Evolutionary conservation across 371 early-diverging fungal species (phyloP).

Genomic region (Umbelopsis sp.): DNA sequence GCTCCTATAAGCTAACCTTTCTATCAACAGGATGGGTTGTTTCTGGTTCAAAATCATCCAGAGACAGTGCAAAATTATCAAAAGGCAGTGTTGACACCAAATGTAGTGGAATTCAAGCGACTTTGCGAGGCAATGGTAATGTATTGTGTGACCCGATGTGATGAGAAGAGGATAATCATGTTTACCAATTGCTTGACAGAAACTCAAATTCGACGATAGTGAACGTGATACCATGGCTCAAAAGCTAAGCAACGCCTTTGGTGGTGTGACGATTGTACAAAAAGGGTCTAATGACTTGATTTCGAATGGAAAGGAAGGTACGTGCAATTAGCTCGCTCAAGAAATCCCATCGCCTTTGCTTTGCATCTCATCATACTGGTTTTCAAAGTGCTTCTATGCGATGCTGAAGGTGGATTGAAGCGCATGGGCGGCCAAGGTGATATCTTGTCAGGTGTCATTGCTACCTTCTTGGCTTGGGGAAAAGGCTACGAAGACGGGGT

Average conservation of each 20-base stretch:
- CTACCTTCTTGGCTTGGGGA: constrained; percentile 90
- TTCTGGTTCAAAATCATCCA: constrained; percentile 73
- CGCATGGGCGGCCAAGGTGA: constrained; percentile 99
- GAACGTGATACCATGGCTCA: constrained; percentile 42
- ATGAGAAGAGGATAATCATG: neutral
- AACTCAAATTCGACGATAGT: constrained; percentile 37
- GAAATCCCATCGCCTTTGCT: neutral
- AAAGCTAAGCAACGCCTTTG: constrained; percentile 56
- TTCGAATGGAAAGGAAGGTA: constrained; percentile 73
- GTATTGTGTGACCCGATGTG: neutral
- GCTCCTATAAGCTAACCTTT: neutral
- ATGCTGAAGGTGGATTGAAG: constrained; percentile 74
- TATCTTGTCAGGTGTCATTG: constrained; percentile 88
- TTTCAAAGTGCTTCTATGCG: constrained; percentile 59
- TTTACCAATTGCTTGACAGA: constrained; percentile 30
- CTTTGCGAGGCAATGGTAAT: constrained; percentile 75
- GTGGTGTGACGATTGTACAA: constrained; percentile 77
- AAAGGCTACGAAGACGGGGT: constrained; percentile 60
- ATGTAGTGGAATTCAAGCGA: constrained; percentile 83
- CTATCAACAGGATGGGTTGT: constrained; percentile 75
- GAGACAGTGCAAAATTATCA: constrained; percentile 71
- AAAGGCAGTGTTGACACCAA: constrained; percentile 90
- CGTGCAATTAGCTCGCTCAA: constrained; percentile 21
- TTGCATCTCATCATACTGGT: neutral
- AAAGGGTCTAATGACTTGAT: constrained; percentile 89